Base-by-base conservation (phyloP, 768 basidiomycete species). In the Tulasnella sp. region DNA sequence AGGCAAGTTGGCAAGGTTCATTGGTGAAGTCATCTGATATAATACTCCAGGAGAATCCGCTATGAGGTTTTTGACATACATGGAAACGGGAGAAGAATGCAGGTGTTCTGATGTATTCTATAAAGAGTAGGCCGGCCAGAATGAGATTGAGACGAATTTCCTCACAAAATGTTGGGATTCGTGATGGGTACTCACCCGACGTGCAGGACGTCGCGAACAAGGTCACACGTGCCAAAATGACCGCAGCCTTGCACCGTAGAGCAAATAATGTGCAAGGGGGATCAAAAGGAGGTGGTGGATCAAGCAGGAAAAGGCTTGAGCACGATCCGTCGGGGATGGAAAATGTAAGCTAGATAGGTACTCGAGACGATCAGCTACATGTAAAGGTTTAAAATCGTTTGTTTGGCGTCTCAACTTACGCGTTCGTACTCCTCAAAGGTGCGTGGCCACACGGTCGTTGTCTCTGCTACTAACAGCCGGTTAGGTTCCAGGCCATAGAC, bases 371-470 rank as follows among this genome's bases (percentile, higher is more conserved):
- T 51, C 21, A 34, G 25, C n/a, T 38, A 7, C 7, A 15, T 38
- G 34, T 38, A 38, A 5, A 38, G n/a, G n/a, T n/a, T n/a, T n/a
- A n/a, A n/a, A n/a, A n/a, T n/a, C n/a, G n/a, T n/a, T n/a, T n/a
- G n/a, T n/a, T n/a, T n/a, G n/a, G n/a, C n/a, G 5, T 31, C 5
- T 15, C 10, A 27, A 27, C 60, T 22, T 45, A 62, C 62, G 19
- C 17, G 27, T 49, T 62, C 60, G 51, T 62, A 62, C 44, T 62
- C 62, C 2, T 62, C 62, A 29, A 61, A 48, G 17, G 60, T 22
- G 9, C 62, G 34, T 10, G 62, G 62, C 62, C 62, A 62, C 41
- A 62, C 62, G 29, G 62, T 62, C 43, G 48, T 46, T 9, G 49
- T 51, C 25, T 50, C 45, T 30, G 46, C 42, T n/a, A 49, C 49